Evolutionary conservation across 495 filamentous ascomycete species (phyloP), one percentile per base, ranked within the genome.

Genomic region (Apodospora peruviana): DNA sequence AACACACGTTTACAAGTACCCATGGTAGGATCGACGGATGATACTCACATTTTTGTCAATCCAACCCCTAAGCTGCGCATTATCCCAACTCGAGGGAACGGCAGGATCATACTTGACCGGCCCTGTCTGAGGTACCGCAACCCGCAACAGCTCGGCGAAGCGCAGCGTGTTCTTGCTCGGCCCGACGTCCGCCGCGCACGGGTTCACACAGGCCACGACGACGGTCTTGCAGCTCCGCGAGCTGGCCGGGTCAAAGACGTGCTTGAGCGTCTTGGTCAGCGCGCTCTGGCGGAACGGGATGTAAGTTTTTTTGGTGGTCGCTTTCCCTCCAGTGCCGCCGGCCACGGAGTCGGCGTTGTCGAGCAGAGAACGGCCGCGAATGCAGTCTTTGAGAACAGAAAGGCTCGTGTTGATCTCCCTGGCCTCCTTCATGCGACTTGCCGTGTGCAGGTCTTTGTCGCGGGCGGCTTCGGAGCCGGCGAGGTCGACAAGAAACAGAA

Each of bases 331-430:
- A 21, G 17, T 18, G 11, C 21, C 21, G 16, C 40, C 40, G 1
- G 46, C 19, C 12, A 42, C 23, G 8, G 29, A 4, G 10, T 52
- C 55, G 27, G 51, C 50, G n/a, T n/a, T n/a, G 24, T 61, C 58
- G 40, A 47, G 49, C n/a, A 55, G 25, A 5, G 58, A 55, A 1
- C 55, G 51, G 4, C 55, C 61, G 12, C 67, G 56, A 40, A 78
- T 75, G 43, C 67, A 70, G 43, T 68, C 68, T 32, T 71, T 67
- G 9, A 77, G 51, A 0, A 62, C 58, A 2, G 68, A 64, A 2
- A 79, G 60, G 24, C 65, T 69, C 3, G 52, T 57, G 55, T 77
- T 79, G 58, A 79, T 77, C 46, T 72, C 69, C 9, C 60, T 58
- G 1, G 66, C 64, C 37, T 74, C 70, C 21, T 58, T 59, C 68